Conservation (phyloP, 495 filamentous ascomycete genomes). For the Physcia stellaris region DNA sequence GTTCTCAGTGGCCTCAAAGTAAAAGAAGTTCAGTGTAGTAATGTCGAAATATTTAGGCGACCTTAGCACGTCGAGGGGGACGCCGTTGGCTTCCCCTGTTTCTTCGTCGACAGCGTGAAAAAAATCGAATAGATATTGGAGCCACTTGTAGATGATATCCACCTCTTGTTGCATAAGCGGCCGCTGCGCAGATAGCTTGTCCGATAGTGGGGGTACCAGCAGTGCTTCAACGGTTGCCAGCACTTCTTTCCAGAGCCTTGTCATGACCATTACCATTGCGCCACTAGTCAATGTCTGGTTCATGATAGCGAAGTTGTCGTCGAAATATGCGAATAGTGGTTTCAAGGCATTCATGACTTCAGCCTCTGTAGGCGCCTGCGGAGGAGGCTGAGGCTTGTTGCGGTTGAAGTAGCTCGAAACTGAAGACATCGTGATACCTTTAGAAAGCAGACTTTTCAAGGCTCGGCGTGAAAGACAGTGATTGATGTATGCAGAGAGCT, state of each 20-base stretch:
- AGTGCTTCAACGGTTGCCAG: conserved; percentile 80
- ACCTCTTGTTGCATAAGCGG: conserved; percentile 80
- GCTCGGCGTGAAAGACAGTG: conserved; percentile 73
- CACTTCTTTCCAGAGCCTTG: conserved; percentile 94
- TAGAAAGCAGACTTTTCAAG: conserved; percentile 56
- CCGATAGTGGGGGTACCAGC: conserved; percentile 86
- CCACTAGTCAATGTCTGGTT: conserved; percentile 85
- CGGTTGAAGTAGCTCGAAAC: conserved; percentile 69
- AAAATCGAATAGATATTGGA: conserved; percentile 83
- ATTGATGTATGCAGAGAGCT: conserved; percentile 93
- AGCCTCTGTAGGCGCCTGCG: conserved; percentile 43
- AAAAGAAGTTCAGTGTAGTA: conserved; percentile 92
- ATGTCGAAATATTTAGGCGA: conserved; percentile 98
- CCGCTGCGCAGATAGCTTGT: conserved; percentile 83
- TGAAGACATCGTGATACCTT: conserved; percentile 49
- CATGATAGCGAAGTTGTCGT: conserved; percentile 99
- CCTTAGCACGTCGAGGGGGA: conserved; percentile 81
- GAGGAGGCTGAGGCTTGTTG: conserved; percentile 35
- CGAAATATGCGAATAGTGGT: conserved; percentile 91
- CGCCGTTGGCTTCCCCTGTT: conserved; percentile 73
- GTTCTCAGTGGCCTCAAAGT: conserved; percentile 84
- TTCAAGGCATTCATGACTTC: conserved; percentile 73
- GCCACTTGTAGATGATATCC: conserved; percentile 91
- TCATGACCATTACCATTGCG: conserved; percentile 97
- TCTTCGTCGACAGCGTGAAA: conserved; percentile 86